Evolutionary conservation across 2,329 filamentous ascomycete species (phyloP), one percentile per base, ranked within the genome.

Genomic region (Colletotrichum agaves): DNA sequence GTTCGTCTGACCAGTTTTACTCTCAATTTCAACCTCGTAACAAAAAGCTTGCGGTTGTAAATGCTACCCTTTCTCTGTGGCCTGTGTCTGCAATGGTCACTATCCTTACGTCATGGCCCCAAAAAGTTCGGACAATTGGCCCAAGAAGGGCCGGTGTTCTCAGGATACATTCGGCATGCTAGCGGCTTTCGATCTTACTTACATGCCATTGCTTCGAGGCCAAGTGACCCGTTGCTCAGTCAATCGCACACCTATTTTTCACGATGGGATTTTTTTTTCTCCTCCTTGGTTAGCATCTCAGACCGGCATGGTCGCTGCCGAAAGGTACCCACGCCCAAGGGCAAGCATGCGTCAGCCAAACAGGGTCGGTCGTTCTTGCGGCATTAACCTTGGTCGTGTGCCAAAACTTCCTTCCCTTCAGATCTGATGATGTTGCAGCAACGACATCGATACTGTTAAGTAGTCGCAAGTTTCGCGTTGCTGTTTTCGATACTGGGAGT

Each of bases 271-370:
- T 21, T 33, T 47, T 19, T 47, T 49, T 15, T 35, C 12, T 41
- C 41, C 53, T 43, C 39, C n/a, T 49, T 7, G 35, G 55, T 41
- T 53, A 55, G 27, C 27, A 58, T 49, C 33, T n/a, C 8, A 27
- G 27, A 55, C 53, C 65, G 53, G 65, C 65, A 65, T 39, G 19
- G 35, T 43, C 33, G 53, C 64, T 68, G 61, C 65, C 65, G 61
- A 43, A 53, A 39, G 35, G 65, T 67, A 58, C 39, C 65, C 65
- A 65, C 61, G 65, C 65, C 65, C 65, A 65, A 68, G 61, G 61
- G 65, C 61, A 60, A 39, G 61, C 61, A 68, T 41, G 61, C 65
- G 65, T 68, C 65, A 68, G 65, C 61, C 65, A 60, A 65, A 68
- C 55, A 68, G 65, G 65, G 65, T 60, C 65, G 65, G 65, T 60